Evolutionary conservation across 106 monocot genomes (phyloP).

Genomic region (Dendrobium officinale): DNA sequence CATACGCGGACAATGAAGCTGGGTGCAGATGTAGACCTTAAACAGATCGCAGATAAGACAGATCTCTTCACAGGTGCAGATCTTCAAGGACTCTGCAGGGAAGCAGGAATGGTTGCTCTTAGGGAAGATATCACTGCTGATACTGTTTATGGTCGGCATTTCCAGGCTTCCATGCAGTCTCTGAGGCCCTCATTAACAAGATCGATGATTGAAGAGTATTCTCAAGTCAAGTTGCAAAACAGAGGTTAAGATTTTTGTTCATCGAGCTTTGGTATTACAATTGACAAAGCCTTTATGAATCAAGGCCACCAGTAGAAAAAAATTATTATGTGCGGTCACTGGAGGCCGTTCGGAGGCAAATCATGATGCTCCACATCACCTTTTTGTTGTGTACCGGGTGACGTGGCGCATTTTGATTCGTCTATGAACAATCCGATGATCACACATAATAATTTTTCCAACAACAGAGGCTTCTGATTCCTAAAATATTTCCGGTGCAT

Average conservation of each 20-base stretch:
- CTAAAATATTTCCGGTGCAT: no score
- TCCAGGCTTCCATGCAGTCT: conserved; percentile 42
- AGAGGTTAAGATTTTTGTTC: background rate
- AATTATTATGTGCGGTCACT: no score
- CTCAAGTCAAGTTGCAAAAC: background rate
- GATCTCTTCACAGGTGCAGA: conserved; percentile 86
- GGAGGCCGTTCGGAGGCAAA: no score
- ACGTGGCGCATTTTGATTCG: no score
- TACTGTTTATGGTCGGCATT: conserved; percentile 38
- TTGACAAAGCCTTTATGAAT: no score
- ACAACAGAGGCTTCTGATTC: no score
- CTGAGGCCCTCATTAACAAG: conserved; percentile 55
- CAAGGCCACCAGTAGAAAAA: no score
- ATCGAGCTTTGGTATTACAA: no score
- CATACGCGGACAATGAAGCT: conserved; percentile 68
- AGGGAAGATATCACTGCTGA: conserved; percentile 46
- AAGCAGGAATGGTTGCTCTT: conserved; percentile 65
- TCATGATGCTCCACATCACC: no score
- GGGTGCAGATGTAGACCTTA: conserved; percentile 61
- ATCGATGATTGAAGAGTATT: conserved; percentile 62
- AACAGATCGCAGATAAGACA: conserved; percentile 42
- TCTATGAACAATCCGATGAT: no score
- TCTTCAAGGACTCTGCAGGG: conserved; percentile 62
- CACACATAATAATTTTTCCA: no score
- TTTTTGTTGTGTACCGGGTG: no score